phyloP scores from a whole-genome alignment of 495 filamentous ascomycete genomes.

The Xylaria venustula region DNA sequence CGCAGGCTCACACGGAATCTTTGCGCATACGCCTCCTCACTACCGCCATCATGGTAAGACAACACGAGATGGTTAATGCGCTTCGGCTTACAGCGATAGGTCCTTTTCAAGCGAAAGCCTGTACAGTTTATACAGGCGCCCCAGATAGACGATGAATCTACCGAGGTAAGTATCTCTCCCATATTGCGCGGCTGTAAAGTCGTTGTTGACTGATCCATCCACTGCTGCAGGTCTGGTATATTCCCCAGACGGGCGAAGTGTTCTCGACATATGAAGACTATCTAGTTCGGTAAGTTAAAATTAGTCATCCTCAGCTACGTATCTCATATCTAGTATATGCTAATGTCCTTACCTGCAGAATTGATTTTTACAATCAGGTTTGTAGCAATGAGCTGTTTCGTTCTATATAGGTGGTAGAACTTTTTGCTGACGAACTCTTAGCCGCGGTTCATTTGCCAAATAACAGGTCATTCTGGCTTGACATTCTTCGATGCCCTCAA shows the following conservation, averaged over 20 bases:
- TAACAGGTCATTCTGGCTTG: slow-evolving; percentile 88
- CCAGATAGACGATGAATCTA: slow-evolving; percentile 72
- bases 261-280: slow-evolving; percentile 90
- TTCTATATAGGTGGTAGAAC: neutral
- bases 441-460: slow-evolving; percentile 90
- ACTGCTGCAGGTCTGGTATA: slow-evolving; percentile 75
- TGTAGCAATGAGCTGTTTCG: slow-evolving; percentile 19
- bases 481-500: slow-evolving; percentile 92
- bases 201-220: slow-evolving; percentile 16
- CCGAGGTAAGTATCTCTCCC: slow-evolving; percentile 57
- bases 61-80: neutral
- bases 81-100: slow-evolving; percentile 52
- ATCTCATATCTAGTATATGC: neutral
- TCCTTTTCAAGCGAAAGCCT: slow-evolving; percentile 93
- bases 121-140: slow-evolving; percentile 78
- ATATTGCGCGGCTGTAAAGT: slow-evolving; percentile 15
- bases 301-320: neutral
- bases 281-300: slow-evolving; percentile 62
- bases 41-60: slow-evolving; percentile 29
- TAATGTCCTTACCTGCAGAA: slow-evolving; percentile 8
- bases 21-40: slow-evolving; percentile 3
- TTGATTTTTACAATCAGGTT: slow-evolving; percentile 93
- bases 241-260: slow-evolving; percentile 84
- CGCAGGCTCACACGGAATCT: neutral
- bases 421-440: slow-evolving; percentile 34